These are phyloP conservation scores for Xylaria cubensis DNA, from an alignment of 495 filamentous ascomycete species.

Conservation along the genomic window DNA sequence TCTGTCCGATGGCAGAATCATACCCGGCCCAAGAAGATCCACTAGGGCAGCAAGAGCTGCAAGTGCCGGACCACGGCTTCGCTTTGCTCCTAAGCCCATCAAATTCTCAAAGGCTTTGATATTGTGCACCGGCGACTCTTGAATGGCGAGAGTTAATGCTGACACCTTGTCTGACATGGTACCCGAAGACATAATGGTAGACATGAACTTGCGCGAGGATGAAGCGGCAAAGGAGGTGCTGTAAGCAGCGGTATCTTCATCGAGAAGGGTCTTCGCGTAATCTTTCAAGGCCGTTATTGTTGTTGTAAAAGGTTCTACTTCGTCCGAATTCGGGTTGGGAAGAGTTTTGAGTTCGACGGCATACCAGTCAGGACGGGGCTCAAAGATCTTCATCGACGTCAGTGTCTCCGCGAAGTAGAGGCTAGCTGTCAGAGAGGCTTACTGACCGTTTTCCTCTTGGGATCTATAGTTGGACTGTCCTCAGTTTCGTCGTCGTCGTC, in stretches of 20 bases:
- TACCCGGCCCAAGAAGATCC: conserved; percentile 88
- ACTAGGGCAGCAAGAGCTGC: conserved; percentile 89
- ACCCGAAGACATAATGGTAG: conserved; percentile 94
- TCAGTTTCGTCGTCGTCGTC: conserved; percentile 38
- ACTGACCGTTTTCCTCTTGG: conserved; percentile 52
- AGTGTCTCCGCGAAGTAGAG: neutral
- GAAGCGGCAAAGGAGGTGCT: conserved; percentile 61
- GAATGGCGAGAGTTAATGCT: conserved; percentile 87
- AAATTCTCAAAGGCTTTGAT: conserved; percentile 85
- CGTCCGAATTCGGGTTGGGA: conserved; percentile 50
- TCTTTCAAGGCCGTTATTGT: conserved; percentile 75
- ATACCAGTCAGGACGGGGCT: conserved; percentile 88
- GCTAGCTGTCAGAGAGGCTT: conserved; percentile 36
- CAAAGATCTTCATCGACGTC: conserved; percentile 62
- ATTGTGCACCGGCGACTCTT: conserved; percentile 95
- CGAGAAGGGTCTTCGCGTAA: conserved; percentile 75
- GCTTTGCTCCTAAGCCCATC: conserved; percentile 80
- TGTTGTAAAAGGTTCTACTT: conserved; percentile 58
- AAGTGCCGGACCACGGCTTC: conserved; percentile 91
- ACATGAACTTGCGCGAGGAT: conserved; percentile 91
- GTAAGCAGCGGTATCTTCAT: conserved; percentile 71
- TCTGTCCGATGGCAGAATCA: conserved; percentile 80
- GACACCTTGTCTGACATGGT: conserved; percentile 97
- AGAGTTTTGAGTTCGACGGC: conserved; percentile 66
- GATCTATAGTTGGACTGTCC: conserved; percentile 30